Percentiles rank a stretch among this genome's conserved stretches.
Conservation (phyloP, 108 stramenopile genomes). For the Nitzschia sp. region DNA sequence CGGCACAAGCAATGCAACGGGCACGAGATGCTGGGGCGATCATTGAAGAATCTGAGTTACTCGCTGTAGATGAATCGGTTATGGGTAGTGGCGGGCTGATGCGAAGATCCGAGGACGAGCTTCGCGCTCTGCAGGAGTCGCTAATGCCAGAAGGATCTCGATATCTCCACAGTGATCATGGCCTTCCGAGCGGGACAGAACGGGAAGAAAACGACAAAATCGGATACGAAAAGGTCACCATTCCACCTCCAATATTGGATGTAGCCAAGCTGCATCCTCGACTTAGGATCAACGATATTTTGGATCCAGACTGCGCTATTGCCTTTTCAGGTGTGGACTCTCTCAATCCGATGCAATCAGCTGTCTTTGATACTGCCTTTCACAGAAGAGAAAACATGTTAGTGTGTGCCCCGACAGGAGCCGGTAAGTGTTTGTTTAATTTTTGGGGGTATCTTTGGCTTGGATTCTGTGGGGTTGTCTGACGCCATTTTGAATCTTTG, state of each 20-base stretch:
- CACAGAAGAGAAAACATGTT: conserved; percentile 89
- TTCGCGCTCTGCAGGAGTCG: conserved; percentile 56
- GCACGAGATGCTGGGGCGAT: conserved; percentile 83
- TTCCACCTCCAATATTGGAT: conserved; percentile 78
- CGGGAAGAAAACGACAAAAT: conserved; percentile 68
- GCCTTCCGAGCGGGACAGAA: conserved; percentile 64
- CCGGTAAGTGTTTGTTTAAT: conserved; percentile 65
- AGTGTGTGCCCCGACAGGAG: conserved; percentile 98
- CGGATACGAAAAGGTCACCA: conserved; percentile 75
- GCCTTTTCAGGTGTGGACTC: conserved; percentile 78
- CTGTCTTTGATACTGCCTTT: conserved; percentile 93
- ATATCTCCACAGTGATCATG: conserved; percentile 48
- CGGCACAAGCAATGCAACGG: conserved; percentile 53
- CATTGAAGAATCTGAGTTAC: conserved; percentile 55
- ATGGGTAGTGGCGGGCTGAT: conserved; percentile 41
- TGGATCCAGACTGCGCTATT: conserved; percentile 49
- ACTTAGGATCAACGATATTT: conserved; percentile 57
- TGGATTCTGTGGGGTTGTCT: too few species aligned
- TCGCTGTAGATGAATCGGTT: conserved; percentile 12
- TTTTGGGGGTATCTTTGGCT: background rate
- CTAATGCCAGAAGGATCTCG: conserved; percentile 72
- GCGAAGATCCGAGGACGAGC: conserved; percentile 35
- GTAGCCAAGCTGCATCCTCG: conserved; percentile 48
- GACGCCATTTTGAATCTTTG: too few species aligned
- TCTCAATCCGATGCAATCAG: conserved; percentile 94